Percentiles rank a stretch among this genome's conserved stretches.
These are phyloP conservation scores for Tolypocladium nubicola DNA, from an alignment of 2,329 filamentous ascomycete genomes.

Conservation along the genomic window DNA sequence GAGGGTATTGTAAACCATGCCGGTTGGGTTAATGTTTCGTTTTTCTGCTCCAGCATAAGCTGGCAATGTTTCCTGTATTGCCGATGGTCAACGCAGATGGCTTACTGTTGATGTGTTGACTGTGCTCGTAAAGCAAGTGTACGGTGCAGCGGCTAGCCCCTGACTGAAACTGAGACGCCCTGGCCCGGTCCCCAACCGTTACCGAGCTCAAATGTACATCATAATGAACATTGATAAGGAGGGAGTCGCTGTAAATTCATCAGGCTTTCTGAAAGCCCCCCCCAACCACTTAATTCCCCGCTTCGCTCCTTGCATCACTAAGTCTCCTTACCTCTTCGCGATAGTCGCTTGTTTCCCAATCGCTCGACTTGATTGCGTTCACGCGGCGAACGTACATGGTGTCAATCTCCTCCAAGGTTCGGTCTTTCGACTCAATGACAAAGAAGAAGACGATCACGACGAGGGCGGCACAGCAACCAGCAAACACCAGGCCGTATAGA, in stretches of 20 bases:
- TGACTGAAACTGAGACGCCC: too few species aligned
- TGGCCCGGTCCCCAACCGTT: too few species aligned
- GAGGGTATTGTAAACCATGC: too few species aligned
- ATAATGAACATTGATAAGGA: neutral
- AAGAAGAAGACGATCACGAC: constrained; percentile 64
- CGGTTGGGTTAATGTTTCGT: too few species aligned
- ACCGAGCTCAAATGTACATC: too few species aligned
- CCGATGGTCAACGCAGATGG: too few species aligned
- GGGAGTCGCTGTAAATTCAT: neutral
- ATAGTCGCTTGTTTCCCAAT: constrained; percentile 11
- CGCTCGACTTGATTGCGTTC: constrained; percentile 34
- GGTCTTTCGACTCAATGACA: constrained; percentile 61
- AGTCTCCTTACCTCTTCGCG: neutral
- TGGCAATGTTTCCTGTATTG: too few species aligned
- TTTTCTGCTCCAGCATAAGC: too few species aligned
- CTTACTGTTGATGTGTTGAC: too few species aligned
- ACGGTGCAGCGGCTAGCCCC: too few species aligned
- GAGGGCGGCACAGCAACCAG: constrained; percentile 53
- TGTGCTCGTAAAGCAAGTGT: too few species aligned
- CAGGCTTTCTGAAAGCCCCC: neutral
- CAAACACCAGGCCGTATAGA: constrained; percentile 62
- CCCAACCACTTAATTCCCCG: neutral
- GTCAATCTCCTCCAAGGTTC: constrained; percentile 66
- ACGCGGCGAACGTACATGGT: constrained; percentile 56
- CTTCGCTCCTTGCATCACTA: neutral